These are phyloP conservation scores for Nasturtium officinale DNA, from an alignment of 345 rosid genomes.

Conservation along the genomic window DNA sequence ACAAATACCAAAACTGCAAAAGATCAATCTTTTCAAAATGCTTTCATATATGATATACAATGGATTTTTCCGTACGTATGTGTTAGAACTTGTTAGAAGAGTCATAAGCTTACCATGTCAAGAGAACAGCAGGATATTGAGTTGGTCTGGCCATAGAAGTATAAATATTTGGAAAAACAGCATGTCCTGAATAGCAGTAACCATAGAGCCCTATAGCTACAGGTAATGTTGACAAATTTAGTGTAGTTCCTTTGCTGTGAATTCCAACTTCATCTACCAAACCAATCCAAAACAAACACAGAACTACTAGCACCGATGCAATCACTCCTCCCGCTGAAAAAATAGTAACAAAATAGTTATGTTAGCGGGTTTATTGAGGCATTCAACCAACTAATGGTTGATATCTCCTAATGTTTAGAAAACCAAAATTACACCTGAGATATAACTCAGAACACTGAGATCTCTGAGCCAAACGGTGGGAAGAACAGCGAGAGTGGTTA, in stretches of 20 bases:
- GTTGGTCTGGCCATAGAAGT: conserved; percentile 83
- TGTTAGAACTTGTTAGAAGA: neutral
- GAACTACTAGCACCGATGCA: conserved; percentile 77
- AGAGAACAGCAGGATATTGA: conserved; percentile 73
- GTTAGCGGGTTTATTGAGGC: neutral
- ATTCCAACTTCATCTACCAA: conserved; percentile 72
- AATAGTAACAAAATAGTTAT: neutral
- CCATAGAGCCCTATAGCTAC: conserved; percentile 98
- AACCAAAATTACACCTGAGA: conserved; percentile 58
- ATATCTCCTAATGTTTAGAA: neutral
- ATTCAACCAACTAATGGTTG: too few species aligned
- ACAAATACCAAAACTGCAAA: conserved; percentile 70
- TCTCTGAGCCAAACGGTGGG: conserved; percentile 97
- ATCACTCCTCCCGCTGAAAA: conserved; percentile 90
- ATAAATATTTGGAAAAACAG: conserved; percentile 94
- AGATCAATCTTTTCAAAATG: conserved; percentile 3
- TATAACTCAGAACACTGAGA: conserved; percentile 81
- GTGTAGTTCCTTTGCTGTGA: conserved; percentile 64
- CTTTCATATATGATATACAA: conserved; percentile 10
- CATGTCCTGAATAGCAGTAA: conserved; percentile 96
- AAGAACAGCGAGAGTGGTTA: conserved; percentile 78
- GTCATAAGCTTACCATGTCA: conserved; percentile 55
- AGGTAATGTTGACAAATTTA: conserved; percentile 74
- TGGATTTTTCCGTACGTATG: neutral
- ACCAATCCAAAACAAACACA: conserved; percentile 91